These are phyloP conservation scores for Hymenoscyphus fructigenus DNA, from an alignment of 2,329 filamentous ascomycete genomes.

Conservation along the genomic window DNA sequence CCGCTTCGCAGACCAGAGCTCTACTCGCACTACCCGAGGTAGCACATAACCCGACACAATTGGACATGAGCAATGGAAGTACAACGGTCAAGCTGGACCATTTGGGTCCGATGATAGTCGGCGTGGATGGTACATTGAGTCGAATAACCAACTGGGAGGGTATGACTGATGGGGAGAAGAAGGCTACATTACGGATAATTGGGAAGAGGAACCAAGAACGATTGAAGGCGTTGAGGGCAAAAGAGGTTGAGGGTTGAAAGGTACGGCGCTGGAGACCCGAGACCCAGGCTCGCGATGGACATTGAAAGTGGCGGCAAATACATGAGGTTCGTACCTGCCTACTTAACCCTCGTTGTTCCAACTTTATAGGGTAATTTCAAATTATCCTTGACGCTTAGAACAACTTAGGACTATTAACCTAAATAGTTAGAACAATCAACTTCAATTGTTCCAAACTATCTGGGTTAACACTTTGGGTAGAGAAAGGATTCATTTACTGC, in stretches of 20 bases:
- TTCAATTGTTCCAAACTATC: no score
- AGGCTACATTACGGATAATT: conserved; percentile 65
- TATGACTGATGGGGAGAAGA: conserved; percentile 67
- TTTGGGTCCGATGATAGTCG: conserved; percentile 72
- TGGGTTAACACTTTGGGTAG: no score
- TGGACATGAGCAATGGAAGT: conserved; percentile 29
- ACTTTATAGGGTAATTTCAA: no score
- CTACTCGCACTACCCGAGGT: conserved; percentile 22
- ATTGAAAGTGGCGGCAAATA: no score
- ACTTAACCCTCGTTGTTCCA: no score
- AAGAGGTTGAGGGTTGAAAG: conserved; percentile 27
- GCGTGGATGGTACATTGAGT: conserved; percentile 68
- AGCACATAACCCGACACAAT: conserved; percentile 18
- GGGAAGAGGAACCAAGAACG: conserved; percentile 67
- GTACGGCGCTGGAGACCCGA: background rate
- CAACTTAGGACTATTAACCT: no score
- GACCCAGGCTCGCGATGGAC: no score
- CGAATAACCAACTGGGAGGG: conserved; percentile 71
- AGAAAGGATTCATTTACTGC: no score
- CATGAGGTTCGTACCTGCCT: no score
- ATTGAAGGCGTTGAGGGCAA: conserved; percentile 52
- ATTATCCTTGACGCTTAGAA: no score
- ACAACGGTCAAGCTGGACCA: conserved; percentile 59
- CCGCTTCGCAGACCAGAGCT: conserved; percentile 10
- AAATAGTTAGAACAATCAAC: no score